Base-by-base conservation (phyloP, 495 filamentous ascomycete genomes). In the Xylaria castorea region DNA sequence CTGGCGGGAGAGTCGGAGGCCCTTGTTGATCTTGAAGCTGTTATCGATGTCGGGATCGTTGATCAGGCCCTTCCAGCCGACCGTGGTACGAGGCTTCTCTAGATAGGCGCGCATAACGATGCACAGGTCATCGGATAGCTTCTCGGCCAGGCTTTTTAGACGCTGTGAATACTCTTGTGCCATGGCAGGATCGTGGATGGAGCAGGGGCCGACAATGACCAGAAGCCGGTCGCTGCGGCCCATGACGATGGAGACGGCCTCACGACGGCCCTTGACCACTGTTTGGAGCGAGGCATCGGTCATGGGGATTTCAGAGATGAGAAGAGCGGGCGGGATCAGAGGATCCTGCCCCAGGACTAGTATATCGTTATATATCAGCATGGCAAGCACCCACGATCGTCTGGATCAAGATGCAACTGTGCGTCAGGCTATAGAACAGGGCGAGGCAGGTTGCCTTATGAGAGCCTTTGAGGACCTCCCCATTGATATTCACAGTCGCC, bases 101-200 rank as follows among this genome's bases (percentile, higher is more conserved):
- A 99, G 92, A 86, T 99, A 99, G 79, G 96, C 94, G 72, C 96
- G 93, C 96, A 99, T 99, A 80, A 99, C 91, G 79, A 99, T 91
- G 75, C 89, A 91, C 44, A 99, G 87, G 80, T 98, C 95, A 73
- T 91, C 89, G 70, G 89, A 88, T 62, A 97, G 90, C 83, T 91
- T 91, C 36, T 89, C 86, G 36, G 92, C 86, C 30, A 97, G 83
- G 36, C 86, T 84, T 83, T 94, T 94, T 50, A 99, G 86, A 50
- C 91, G 90, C 38, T 84, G 76, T 75, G 92, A 91, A 83, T 99
- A 99, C 81, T 98, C 96, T 72, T 95, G 87, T 2, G 96, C 96
- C 14, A 89, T 90, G 30, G 86, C 89, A 2, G 96, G 96, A 82
- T 99, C 96, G 85, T 99, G 96, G 79, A 99, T 94, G 58, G 95